Evolutionary conservation across 306 rosid genomes (phyloP).

Genomic region (Rosa multiflora): DNA sequence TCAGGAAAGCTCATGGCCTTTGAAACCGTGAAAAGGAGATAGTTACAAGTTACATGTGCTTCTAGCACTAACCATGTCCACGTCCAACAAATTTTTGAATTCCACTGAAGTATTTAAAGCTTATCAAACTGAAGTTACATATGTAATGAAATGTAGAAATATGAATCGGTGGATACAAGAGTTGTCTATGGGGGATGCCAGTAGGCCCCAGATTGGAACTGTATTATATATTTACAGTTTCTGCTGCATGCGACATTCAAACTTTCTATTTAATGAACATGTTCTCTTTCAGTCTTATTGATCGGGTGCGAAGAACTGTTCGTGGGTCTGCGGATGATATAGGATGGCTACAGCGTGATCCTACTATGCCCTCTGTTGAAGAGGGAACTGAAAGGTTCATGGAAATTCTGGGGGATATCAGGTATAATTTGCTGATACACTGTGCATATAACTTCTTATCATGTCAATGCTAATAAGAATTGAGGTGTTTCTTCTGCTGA

Average conservation of each 20-base stretch:
- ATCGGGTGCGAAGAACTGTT: conserved; percentile 82
- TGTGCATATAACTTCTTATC: conserved; percentile 22
- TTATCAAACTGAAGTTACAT: not conserved
- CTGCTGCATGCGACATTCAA: not conserved
- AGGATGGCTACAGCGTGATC: conserved; percentile 92
- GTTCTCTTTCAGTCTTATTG: conserved; percentile 63
- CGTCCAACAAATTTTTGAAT: not conserved
- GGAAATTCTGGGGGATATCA: conserved; percentile 71
- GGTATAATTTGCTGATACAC: conserved; percentile 35
- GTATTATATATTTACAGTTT: not conserved
- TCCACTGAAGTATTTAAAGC: not conserved
- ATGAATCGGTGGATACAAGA: not conserved
- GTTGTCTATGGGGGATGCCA: not conserved
- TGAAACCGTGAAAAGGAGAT: not conserved
- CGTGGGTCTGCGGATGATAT: conserved; percentile 95
- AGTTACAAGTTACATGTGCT: not conserved
- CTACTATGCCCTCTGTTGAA: conserved; percentile 77
- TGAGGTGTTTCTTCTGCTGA: conserved; percentile 28
- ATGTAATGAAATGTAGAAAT: not conserved
- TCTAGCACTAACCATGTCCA: not conserved
- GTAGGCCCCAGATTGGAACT: not conserved
- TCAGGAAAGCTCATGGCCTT: not conserved
- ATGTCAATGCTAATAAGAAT: conserved; percentile 17
- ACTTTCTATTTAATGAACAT: conserved; percentile 22
- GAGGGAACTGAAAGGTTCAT: conserved; percentile 83